A percentile compares a stretch with the other conserved stretches of the same genome.
phyloP scores from a whole-genome alignment of 2,329 filamentous ascomycete species.

The Cercospora sp. region DNA sequence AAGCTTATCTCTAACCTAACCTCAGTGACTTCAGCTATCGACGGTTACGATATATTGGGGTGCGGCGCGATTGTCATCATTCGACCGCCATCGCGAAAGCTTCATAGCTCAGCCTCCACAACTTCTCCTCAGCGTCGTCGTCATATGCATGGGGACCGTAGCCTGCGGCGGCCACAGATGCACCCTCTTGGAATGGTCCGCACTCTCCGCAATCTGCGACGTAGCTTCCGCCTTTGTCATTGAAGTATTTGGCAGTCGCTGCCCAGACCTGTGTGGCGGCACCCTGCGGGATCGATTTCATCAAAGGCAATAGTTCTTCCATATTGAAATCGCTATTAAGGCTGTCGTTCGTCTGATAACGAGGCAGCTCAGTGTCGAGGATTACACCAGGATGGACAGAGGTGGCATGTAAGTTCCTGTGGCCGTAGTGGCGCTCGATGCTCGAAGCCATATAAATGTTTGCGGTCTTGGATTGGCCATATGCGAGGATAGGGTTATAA shows the following conservation, averaged over 20 bases:
- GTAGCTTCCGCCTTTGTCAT: conserved; percentile 51
- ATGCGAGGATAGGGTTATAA: conserved; percentile 38
- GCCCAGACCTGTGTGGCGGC: conserved; percentile 53
- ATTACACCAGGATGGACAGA: conserved; percentile 45
- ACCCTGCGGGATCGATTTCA: conserved; percentile 45
- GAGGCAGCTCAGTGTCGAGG: conserved; percentile 3
- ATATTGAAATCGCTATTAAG: conserved; percentile 8
- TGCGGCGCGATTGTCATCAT: not conserved
- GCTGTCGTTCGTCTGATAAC: conserved; percentile 4
- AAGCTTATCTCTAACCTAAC: not conserved
- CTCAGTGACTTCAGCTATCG: not conserved
- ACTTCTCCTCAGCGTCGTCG: conserved; percentile 41
- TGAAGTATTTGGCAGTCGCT: conserved; percentile 41
- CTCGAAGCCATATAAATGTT: conserved; percentile 55
- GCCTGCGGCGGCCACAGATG: conserved; percentile 29
- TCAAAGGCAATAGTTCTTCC: conserved; percentile 1
- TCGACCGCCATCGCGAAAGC: conserved; percentile 31
- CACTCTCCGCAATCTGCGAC: conserved; percentile 43
- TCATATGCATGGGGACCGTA: conserved; percentile 44
- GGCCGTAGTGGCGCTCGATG: conserved; percentile 52
- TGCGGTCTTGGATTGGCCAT: conserved; percentile 54
- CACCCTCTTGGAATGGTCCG: conserved; percentile 33
- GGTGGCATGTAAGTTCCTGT: conserved; percentile 47
- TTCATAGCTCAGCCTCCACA: conserved; percentile 47
- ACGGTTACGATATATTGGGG: not conserved